A percentile compares a stretch with the other conserved stretches of the same genome.
Evolutionary conservation across 768 basidiomycete species (phyloP).

Genomic region (Dentipellis sp.): DNA sequence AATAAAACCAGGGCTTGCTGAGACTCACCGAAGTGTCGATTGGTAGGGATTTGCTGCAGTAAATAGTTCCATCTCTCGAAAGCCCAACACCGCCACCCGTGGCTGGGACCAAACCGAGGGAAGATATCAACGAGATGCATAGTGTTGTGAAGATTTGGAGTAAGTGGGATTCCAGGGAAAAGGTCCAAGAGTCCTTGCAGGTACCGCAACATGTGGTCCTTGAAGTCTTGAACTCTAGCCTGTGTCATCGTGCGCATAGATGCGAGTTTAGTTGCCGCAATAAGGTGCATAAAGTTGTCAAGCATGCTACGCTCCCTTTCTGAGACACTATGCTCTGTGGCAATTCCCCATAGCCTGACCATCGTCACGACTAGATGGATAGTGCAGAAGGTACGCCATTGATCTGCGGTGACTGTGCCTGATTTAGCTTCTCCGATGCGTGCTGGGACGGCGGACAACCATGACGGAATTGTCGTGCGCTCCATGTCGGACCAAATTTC

Average conservation of each 20-base stretch:
- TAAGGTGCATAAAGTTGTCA: constrained; percentile 22
- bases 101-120: constrained; percentile 24
- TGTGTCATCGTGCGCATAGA: constrained; percentile 16
- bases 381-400: constrained; percentile 14
- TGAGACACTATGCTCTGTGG: background rate
- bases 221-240: constrained; percentile 16
- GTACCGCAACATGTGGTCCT: constrained; percentile 23
- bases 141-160: constrained; percentile 30
- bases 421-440: constrained; percentile 8
- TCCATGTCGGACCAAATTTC: constrained; percentile 10
- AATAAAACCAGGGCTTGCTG: no score
- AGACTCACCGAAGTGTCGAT: constrained; percentile 23
- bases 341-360: constrained; percentile 14
- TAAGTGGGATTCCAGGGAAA: constrained; percentile 20
- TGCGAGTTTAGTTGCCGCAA: constrained; percentile 23
- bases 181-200: constrained; percentile 20
- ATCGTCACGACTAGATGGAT: constrained; percentile 14
- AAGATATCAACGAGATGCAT: constrained; percentile 28
- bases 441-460: constrained; percentile 11
- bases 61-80: constrained; percentile 27
- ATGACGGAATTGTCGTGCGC: constrained; percentile 13
- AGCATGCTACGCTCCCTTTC: background rate
- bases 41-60: constrained; percentile 22
- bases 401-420: constrained; percentile 17
- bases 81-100: constrained; percentile 27